Percentiles rank a stretch among this genome's conserved stretches.
phyloP scores from a whole-genome alignment of 768 basidiomycete species.

The Xerocomellus intermedius region DNA sequence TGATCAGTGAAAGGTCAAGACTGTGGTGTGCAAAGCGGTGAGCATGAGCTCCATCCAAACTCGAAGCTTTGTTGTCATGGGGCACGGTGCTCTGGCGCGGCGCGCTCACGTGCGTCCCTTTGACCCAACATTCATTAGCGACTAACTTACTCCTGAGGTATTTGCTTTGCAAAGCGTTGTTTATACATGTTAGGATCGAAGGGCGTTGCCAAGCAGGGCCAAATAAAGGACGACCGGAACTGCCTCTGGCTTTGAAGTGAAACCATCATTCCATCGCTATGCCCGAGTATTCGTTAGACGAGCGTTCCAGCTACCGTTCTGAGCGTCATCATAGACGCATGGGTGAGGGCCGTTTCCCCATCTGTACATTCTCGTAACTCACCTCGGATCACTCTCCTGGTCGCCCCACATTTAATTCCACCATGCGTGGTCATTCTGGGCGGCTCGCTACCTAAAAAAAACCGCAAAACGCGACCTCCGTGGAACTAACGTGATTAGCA shows the following conservation, averaged over 20 bases:
- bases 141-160: too few relatives aligned
- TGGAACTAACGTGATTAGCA: constrained; percentile 9
- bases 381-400: constrained; percentile 24
- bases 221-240: constrained; percentile 13
- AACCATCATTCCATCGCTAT: constrained; percentile 2
- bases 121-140: too few relatives aligned
- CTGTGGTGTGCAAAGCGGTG: background rate
- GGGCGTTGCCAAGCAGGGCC: constrained; percentile 11
- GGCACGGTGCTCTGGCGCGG: too few relatives aligned
- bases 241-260: constrained; percentile 6
- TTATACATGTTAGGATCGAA: constrained; percentile 19
- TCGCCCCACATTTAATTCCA: constrained; percentile 15
- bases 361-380: constrained; percentile 16
- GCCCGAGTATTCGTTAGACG: constrained; percentile 10
- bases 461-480: background rate
- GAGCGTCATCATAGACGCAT: constrained; percentile 13
- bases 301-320: constrained; percentile 5
- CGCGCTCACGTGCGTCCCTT: too few relatives aligned
- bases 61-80: background rate
- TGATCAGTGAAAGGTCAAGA: background rate
- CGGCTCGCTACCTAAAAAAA: constrained; percentile 7
- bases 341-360: constrained; percentile 22
- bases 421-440: constrained; percentile 18
- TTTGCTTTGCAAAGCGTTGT: constrained; percentile 5
- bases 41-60: background rate